Conservation (phyloP, 108 stramenopile genomes). For the Stephanodiscus minutulus region DNA sequence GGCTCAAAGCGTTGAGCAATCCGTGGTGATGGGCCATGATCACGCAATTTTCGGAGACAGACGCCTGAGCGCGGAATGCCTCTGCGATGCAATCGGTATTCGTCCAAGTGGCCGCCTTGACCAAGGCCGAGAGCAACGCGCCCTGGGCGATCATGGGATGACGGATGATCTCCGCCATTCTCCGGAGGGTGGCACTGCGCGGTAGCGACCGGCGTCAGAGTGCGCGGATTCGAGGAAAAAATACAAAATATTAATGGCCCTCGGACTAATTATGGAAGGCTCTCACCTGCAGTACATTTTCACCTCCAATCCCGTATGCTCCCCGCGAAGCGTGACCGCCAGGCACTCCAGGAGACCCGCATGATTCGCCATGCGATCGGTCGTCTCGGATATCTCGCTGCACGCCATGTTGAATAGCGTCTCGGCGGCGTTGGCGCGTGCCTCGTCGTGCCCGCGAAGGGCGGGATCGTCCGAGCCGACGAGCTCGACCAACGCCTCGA, state of each 20-base stretch:
- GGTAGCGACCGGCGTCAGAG: background rate
- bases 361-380: constrained; percentile 57
- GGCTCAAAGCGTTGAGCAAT: constrained; percentile 51
- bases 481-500: constrained; percentile 24
- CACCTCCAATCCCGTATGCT: constrained; percentile 47
- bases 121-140: constrained; percentile 55
- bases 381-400: constrained; percentile 48
- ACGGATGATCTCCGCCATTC: constrained; percentile 62
- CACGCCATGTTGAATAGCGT: constrained; percentile 62
- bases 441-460: constrained; percentile 41
- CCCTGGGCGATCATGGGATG: constrained; percentile 55
- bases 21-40: constrained; percentile 58
- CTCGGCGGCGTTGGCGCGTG: constrained; percentile 59
- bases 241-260: background rate
- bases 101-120: constrained; percentile 57
- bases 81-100: constrained; percentile 59
- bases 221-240: background rate
- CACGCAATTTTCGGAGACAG: constrained; percentile 27
- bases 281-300: constrained; percentile 52
- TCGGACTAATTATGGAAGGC: background rate
- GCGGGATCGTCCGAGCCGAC: constrained; percentile 47
- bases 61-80: constrained; percentile 22
- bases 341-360: constrained; percentile 49
- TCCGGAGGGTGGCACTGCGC: constrained; percentile 48
- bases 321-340: constrained; percentile 44